Evolutionary conservation across 2,329 filamentous ascomycete species (phyloP).

Genomic region (Colletotrichum truncatum): DNA sequence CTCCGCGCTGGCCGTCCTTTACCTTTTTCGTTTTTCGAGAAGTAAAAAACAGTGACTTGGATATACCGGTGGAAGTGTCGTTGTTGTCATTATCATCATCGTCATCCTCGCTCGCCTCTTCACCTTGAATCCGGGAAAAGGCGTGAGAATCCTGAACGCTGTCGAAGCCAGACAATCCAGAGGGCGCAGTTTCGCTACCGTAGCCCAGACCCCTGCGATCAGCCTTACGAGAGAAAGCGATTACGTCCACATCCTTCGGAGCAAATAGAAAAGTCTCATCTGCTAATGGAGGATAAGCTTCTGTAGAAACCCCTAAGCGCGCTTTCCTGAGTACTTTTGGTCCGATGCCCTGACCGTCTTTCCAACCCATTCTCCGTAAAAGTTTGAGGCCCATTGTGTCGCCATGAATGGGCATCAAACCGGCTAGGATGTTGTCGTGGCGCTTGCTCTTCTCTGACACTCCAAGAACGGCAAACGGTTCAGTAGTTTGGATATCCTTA

Average conservation of each 20-base stretch:
- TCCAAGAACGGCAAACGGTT: conserved; percentile 80
- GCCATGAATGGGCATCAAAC: conserved; percentile 75
- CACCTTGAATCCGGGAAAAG: conserved; percentile 33
- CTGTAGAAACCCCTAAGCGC: conserved; percentile 63
- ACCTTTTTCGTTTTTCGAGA: conserved; percentile 57
- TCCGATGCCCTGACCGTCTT: conserved; percentile 90
- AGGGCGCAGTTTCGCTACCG: conserved; percentile 64
- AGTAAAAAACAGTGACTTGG: not conserved
- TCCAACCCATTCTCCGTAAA: conserved; percentile 94
- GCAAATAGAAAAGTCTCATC: conserved; percentile 78
- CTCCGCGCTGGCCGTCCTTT: conserved; percentile 61
- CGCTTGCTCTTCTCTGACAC: conserved; percentile 58
- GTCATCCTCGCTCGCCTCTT: not conserved
- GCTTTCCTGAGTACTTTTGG: conserved; percentile 83
- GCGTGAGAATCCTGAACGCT: not conserved
- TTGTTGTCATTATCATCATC: not conserved
- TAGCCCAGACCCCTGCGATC: conserved; percentile 78
- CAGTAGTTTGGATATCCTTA: conserved; percentile 75
- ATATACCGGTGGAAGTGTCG: not conserved
- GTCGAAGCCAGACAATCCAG: not conserved
- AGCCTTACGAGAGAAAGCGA: conserved; percentile 70
- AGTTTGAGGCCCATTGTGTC: conserved; percentile 90
- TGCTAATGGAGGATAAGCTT: conserved; percentile 44
- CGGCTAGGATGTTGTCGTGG: conserved; percentile 60
- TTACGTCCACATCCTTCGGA: conserved; percentile 79